These are phyloP conservation scores for Claviceps purpurea DNA, from an alignment of 2,329 filamentous ascomycete genomes.

Conservation along the genomic window DNA sequence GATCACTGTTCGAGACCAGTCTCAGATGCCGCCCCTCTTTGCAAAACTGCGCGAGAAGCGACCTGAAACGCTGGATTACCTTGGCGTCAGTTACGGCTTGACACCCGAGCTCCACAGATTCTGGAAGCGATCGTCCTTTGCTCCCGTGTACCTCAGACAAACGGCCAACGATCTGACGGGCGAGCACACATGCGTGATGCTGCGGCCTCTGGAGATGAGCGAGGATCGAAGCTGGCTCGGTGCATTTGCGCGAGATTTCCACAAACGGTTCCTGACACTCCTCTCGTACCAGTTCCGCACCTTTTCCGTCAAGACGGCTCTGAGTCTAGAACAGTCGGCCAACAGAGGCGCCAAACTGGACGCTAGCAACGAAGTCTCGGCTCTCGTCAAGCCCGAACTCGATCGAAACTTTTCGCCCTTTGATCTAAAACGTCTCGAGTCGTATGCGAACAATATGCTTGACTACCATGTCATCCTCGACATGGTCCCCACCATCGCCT, in stretches of 20 bases:
- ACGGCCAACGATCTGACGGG: slow-evolving; percentile 93
- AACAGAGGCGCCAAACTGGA: slow-evolving; percentile 58
- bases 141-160: slow-evolving; percentile 85
- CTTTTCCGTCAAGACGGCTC: slow-evolving; percentile 64
- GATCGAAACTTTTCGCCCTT: slow-evolving; percentile 74
- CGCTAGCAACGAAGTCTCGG: slow-evolving; percentile 24
- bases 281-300: slow-evolving; percentile 84
- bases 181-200: slow-evolving; percentile 96
- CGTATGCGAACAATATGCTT: slow-evolving; percentile 91
- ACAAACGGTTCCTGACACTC: slow-evolving; percentile 79
- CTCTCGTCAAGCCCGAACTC: slow-evolving; percentile 61
- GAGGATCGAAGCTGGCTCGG: slow-evolving; percentile 75
- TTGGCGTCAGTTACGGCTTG: slow-evolving; percentile 90
- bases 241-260: slow-evolving; percentile 85
- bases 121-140: slow-evolving; percentile 82
- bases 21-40: slow-evolving; percentile 86
- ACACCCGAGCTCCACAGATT: slow-evolving; percentile 84
- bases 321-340: slow-evolving; percentile 81
- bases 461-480: slow-evolving; percentile 97
- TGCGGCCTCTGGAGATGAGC: slow-evolving; percentile 57
- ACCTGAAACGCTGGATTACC: slow-evolving; percentile 71
- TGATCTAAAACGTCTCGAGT: slow-evolving; percentile 87
- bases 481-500: slow-evolving; percentile 69
- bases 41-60: slow-evolving; percentile 73
- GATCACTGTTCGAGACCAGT: slow-evolving; percentile 79